These are phyloP conservation scores for Pseudomonodictys pantanalensis DNA, from an alignment of 495 filamentous ascomycete genomes.

Conservation along the genomic window DNA sequence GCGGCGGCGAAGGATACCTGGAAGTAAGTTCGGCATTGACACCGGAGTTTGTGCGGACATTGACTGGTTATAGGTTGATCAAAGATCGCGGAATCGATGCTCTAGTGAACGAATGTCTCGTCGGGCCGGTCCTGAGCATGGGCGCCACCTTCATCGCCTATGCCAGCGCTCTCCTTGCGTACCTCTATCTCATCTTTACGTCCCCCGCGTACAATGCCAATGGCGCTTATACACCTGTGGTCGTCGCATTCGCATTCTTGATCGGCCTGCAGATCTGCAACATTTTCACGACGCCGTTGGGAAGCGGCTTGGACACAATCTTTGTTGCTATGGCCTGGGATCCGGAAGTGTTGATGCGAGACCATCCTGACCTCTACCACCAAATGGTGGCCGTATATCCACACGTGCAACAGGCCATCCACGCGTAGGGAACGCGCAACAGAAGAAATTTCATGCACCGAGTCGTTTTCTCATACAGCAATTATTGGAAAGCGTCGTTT, in stretches of 20 bases:
- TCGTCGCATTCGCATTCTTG: constrained; percentile 80
- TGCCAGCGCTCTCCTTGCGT: constrained; percentile 74
- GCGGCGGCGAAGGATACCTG: constrained; percentile 83
- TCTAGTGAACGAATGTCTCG: constrained; percentile 83
- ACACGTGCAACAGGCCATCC: constrained; percentile 70
- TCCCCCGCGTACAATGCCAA: constrained; percentile 70
- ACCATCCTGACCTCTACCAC: constrained; percentile 77
- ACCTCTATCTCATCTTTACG: constrained; percentile 80
- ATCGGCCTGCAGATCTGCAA: constrained; percentile 85
- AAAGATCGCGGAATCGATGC: constrained; percentile 88
- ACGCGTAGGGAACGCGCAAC: constrained; percentile 44
- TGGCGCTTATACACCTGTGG: constrained; percentile 68
- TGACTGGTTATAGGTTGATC: constrained; percentile 60
- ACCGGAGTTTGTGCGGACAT: background rate
- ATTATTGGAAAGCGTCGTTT: background rate
- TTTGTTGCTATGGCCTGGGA: constrained; percentile 89
- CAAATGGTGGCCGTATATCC: constrained; percentile 78
- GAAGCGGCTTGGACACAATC: constrained; percentile 69
- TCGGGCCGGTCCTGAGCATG: constrained; percentile 87
- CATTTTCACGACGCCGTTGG: constrained; percentile 70
- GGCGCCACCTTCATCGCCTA: constrained; percentile 81
- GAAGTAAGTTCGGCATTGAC: constrained; percentile 46
- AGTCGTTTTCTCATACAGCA: no score
- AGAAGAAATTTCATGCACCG: background rate
- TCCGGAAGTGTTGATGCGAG: constrained; percentile 75